A percentile compares a stretch with the other conserved stretches of the same genome.
phyloP scores from a whole-genome alignment of 1,284 basidiomycete genomes.

The Phaffia rhodozyma region DNA sequence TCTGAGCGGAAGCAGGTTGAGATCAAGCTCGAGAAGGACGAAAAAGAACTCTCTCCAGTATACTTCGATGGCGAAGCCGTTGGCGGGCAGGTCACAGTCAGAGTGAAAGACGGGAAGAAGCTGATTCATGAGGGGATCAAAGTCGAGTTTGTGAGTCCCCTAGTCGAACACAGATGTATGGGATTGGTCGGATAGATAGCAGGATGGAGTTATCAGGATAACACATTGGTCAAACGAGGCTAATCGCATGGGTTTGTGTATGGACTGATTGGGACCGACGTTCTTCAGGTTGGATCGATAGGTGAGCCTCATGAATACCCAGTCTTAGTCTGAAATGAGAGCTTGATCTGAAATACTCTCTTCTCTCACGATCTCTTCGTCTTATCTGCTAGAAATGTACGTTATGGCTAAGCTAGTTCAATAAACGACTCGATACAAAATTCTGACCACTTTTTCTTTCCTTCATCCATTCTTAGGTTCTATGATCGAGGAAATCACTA shows the following conservation, averaged over 20 bases:
- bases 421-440: no score
- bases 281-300: constrained; percentile 10
- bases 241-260: background rate
- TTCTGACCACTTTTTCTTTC: background rate
- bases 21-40: constrained; percentile 64
- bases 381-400: no score
- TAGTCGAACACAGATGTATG: background rate
- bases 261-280: background rate
- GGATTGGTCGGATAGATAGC: background rate
- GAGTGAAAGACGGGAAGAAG: constrained; percentile 89
- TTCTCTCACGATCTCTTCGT: no score
- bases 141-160: constrained; percentile 66
- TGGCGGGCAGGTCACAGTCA: constrained; percentile 70
- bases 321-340: no score
- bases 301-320: background rate
- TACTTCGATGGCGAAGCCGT: constrained; percentile 93
- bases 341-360: background rate
- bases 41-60: constrained; percentile 70
- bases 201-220: background rate
- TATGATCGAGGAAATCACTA: constrained; percentile 96
- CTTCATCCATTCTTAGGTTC: background rate
- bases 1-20: constrained; percentile 69
- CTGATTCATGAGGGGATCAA: constrained; percentile 93
- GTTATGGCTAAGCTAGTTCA: no score
- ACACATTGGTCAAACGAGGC: background rate